Evolutionary conservation across 1,139 yeast genomes (phyloP).

Genomic region (Arxiozyma slooffiae): DNA sequence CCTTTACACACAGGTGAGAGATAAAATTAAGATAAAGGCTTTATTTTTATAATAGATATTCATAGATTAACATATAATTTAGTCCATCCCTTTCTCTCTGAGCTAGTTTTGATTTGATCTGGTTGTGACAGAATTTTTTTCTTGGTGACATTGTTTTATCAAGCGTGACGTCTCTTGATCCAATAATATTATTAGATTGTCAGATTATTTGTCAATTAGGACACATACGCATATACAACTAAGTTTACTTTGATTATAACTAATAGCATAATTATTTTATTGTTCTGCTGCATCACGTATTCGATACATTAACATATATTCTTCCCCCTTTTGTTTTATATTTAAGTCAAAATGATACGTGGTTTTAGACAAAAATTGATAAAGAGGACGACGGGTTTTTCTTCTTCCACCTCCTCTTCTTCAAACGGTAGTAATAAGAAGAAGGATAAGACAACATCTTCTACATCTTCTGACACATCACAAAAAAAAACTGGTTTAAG

Average conservation of each 20-base stretch:
- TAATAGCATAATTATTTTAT: too few relatives aligned
- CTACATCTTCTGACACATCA: background rate
- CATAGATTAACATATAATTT: background rate
- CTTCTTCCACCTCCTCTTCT: conserved; percentile 14
- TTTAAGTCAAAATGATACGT: conserved; percentile 35
- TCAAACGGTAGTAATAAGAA: conserved; percentile 23
- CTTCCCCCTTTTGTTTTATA: background rate
- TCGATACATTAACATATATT: background rate
- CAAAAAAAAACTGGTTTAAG: background rate
- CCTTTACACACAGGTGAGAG: background rate
- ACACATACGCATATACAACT: background rate
- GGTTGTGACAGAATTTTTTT: background rate
- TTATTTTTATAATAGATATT: too few relatives aligned
- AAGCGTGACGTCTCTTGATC: background rate
- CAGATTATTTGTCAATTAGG: too few relatives aligned
- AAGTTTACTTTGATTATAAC: too few relatives aligned
- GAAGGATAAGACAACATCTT: conserved; percentile 11
- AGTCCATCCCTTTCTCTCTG: background rate
- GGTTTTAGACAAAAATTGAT: conserved; percentile 37
- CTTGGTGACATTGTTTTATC: background rate
- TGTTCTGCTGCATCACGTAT: background rate
- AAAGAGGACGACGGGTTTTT: conserved; percentile 29
- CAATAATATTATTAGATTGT: too few relatives aligned
- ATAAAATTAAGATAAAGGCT: background rate
- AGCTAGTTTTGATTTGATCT: background rate